Evolutionary conservation across 371 early-diverging fungal genomes (phyloP).

Genomic region (Haplosporangium sp.): DNA sequence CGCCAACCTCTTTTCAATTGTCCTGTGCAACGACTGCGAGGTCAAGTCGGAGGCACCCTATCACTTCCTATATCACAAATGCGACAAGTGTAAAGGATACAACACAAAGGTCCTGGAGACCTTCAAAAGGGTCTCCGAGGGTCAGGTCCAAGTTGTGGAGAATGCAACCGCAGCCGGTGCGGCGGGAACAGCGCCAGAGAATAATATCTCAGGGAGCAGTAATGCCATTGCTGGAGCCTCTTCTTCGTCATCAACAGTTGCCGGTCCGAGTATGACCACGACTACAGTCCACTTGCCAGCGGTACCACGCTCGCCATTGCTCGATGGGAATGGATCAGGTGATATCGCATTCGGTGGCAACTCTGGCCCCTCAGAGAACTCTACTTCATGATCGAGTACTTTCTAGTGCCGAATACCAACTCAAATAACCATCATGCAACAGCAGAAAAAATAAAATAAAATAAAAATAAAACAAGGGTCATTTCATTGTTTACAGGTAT

Average conservation of each 20-base stretch:
- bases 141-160: slow-evolving; percentile 31
- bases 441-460: background rate
- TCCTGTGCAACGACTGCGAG: slow-evolving; percentile 98
- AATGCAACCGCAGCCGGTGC: slow-evolving; percentile 32
- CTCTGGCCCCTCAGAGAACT: slow-evolving; percentile 12
- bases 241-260: background rate
- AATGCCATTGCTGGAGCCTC: slow-evolving; percentile 9
- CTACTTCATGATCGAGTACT: background rate
- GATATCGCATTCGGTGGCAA: slow-evolving; percentile 7
- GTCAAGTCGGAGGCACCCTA: slow-evolving; percentile 82
- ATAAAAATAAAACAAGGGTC: too few species aligned
- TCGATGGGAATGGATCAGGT: slow-evolving; percentile 11
- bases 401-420: background rate
- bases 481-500: background rate
- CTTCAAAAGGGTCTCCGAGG: slow-evolving; percentile 44
- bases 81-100: slow-evolving; percentile 86
- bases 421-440: background rate
- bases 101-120: slow-evolving; percentile 91
- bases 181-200: slow-evolving; percentile 29
- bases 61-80: slow-evolving; percentile 97
- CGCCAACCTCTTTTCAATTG: slow-evolving; percentile 69
- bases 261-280: background rate
- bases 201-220: slow-evolving; percentile 37
- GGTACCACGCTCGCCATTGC: slow-evolving; percentile 8
- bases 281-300: slow-evolving; percentile 5